These are phyloP conservation scores for Neonectria coccinea DNA, from an alignment of 2,329 filamentous ascomycete species.

Conservation along the genomic window DNA sequence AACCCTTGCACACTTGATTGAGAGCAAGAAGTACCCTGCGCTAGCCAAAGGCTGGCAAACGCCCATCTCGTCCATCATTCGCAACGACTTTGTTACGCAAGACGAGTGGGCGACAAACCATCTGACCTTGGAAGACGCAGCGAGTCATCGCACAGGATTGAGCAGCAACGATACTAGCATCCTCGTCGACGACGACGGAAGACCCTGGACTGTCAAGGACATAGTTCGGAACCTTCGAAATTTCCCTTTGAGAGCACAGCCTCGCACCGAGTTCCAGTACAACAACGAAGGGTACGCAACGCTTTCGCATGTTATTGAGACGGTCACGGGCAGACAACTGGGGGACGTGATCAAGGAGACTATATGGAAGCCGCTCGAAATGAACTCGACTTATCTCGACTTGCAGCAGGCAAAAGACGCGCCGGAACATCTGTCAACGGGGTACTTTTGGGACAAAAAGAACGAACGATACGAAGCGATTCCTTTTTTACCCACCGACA, in stretches of 20 bases:
- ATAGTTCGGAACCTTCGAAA: conserved; percentile 58
- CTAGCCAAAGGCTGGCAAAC: conserved; percentile 59
- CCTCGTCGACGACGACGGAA: conserved; percentile 51
- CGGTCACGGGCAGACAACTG: conserved; percentile 52
- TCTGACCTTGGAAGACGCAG: conserved; percentile 65
- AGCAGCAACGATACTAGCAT: conserved; percentile 54
- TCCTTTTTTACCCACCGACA: conserved; percentile 42
- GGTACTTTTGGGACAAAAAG: conserved; percentile 55
- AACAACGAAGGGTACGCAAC: conserved; percentile 62
- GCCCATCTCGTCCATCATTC: conserved; percentile 59
- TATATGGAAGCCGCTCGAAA: conserved; percentile 60
- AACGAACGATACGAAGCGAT: conserved; percentile 37
- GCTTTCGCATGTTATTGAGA: conserved; percentile 60
- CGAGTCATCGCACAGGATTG: conserved; percentile 65
- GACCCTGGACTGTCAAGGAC: conserved; percentile 46
- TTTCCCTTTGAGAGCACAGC: conserved; percentile 57
- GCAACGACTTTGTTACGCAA: conserved; percentile 64
- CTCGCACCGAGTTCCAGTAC: conserved; percentile 60
- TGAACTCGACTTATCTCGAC: conserved; percentile 56
- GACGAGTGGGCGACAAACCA: conserved; percentile 60
- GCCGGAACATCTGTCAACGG: conserved; percentile 51
- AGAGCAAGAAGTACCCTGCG: conserved; percentile 51
- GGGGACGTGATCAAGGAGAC: conserved; percentile 54
- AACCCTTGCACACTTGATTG: conserved; percentile 61
- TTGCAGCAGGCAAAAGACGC: conserved; percentile 42